Evolutionary conservation across 2,329 filamentous ascomycete species (phyloP), one percentile per base, ranked within the genome.

Genomic region (Colletotrichum endophyticum): DNA sequence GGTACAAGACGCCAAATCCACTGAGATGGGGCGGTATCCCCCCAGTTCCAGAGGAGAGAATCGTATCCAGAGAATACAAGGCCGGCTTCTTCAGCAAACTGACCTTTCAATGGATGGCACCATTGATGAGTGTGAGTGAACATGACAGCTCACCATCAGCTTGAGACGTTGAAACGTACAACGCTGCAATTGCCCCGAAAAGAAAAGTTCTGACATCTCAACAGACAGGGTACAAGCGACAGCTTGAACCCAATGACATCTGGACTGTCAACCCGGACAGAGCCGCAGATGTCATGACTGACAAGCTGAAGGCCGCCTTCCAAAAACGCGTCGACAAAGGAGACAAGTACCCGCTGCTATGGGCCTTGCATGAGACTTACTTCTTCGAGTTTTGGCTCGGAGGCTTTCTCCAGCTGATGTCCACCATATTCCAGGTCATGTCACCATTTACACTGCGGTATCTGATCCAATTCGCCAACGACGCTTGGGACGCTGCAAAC

Each of bases 31-130:
- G 91, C 6, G 78, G 83, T 39, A 84, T 89, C 3, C 91, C 92
- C 2, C 86, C 89, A 0, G 86, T 93, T 1, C 92, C 92, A 49
- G 84, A 89, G 64, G 87, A 88, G 79, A 87, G 88, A 72, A 80
- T 79, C 8, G 83, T 88, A 1, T 96, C 92, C 8, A 91, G 90
- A 77, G 96, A 98, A 85, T 89, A 95, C 82, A 89, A 87, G 6
- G 96, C 96, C 7, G 87, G 90, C 3, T 93, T 96, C 81, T 90
- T 97, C 78, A 98, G 95, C 85, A 83, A 89, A 73, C 83, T 98
- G 27, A 94, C 94, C 6, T 99, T 98, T 82, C 92, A 95, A 83
- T 99, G 96, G 96, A 96, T 98, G 89, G 92, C 92, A 1, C 93
- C 95, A 2, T 83, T 99, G 72, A 99, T 99, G 96, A 89, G 86